Base-by-base conservation (phyloP, 1,284 basidiomycete species). In the Cutaneotrichosporon sp. region DNA sequence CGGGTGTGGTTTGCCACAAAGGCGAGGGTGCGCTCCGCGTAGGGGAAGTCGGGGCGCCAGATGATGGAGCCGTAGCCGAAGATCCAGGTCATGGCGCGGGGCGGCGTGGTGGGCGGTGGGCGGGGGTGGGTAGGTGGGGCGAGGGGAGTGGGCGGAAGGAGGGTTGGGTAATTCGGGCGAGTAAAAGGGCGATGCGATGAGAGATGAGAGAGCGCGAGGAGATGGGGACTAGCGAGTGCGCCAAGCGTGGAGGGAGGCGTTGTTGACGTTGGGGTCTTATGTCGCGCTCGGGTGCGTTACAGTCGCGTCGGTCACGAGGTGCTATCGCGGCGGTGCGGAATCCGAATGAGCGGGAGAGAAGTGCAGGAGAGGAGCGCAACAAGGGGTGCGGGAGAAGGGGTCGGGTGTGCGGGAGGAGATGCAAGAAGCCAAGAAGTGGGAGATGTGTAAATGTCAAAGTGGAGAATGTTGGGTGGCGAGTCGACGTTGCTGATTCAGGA, bases 1-100 rank as follows among this genome's bases (percentile, higher is more conserved):
- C 78, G 66, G 67, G 74, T 77, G 64, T 78, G 67, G 58, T 76
- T 71, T 6, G 89, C 85, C 54, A 92, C 81, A 38, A 79, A 62
- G 9, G 57, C 60, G 1, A 56, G 57, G 4, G 55, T 51, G 54
- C 58, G 58, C 33, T 59, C 60, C 25, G 47, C 45, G 47, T 51
- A 56, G 11, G 60, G 60, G 33, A 65, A 65, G 42, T 65, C 64
- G 27, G 64, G 64, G 29, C 64, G 64, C 64, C 64, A 65, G 55
- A 65, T 65, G 45, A 65, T 62, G 20, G 49, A 54, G 50, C 64
- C 64, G 55, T 65, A 65, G 20, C 60, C 64, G 33, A 62, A 65
- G 22, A 65, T 54, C 60, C 60, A 60, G 18, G 54, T 58, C 61
- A 60, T 60, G 10, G 52, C 31, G 47, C 36, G 14, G 18, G 22